Base-by-base conservation (phyloP, 768 basidiomycete genomes). In the Serendipita sp. region DNA sequence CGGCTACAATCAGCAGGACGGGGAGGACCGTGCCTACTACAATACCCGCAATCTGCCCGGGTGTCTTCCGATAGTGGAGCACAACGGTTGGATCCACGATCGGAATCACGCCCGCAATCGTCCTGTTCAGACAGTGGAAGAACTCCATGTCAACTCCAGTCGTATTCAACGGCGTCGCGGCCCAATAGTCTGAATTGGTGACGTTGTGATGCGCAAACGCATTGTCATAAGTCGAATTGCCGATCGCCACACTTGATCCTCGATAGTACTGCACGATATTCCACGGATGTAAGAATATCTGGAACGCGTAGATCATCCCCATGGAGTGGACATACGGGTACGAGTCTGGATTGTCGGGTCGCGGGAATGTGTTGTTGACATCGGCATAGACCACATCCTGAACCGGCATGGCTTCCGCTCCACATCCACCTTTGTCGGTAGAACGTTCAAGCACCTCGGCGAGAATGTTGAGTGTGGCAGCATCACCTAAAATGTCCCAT, bases 261-360 rank as follows among this genome's bases (percentile, higher is more conserved):
- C 53, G 53, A n/a, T 31, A 58, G n/a, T 30, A 58, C 53, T 58
- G 53, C 17, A 58, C 20, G 20, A 58, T 31, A 24, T 58, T 58
- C 53, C 53, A 58, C 9, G 53, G 53, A n/a, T 28, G 31, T 11
- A 58, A 24, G 22, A 3, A 9, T 5, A 33, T 33, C 4, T 22
- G 5, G 17, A 48, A 48, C 53, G 24, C 53, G 3, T 5, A 31
- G 17, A 33, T 22, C 53, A 11, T n/a, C 22, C 24, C 4, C 34
- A 38, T 58, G 5, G 17, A 5, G 53, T 5, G 5, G 17, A 58
- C 31, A 4, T 5, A 3, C 22, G 30, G 24, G 24, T 24, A 28
- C 53, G 22, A 24, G 17, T 9, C 5, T 11, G 9, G 31, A 9
- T 5, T n/a, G 11, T 31, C 53, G 17, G 31, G 30, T 9, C 11